phyloP scores from a whole-genome alignment of 371 early-diverging fungal genomes.

The Mucor piriformis region DNA sequence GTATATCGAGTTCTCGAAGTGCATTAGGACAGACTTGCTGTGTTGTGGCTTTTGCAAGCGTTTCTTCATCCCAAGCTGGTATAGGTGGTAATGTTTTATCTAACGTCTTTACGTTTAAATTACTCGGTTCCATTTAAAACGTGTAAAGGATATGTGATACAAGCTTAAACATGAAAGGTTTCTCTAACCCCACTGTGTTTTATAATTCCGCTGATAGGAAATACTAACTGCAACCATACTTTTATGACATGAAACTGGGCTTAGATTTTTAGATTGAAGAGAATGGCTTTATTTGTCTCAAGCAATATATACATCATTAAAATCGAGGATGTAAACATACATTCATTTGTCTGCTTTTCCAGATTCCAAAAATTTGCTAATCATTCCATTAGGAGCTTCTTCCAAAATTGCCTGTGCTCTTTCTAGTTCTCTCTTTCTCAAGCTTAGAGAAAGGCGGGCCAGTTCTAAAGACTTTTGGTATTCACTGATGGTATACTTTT shows the following conservation, averaged over 20 bases:
- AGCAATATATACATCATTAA: too few species aligned
- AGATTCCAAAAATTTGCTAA: too few species aligned
- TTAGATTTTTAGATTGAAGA: too few species aligned
- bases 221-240: too few species aligned
- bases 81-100: conserved; percentile 19
- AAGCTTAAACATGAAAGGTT: too few species aligned
- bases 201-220: too few species aligned
- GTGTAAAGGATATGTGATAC: background rate
- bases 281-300: background rate
- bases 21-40: conserved; percentile 4
- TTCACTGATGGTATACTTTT: conserved; percentile 1
- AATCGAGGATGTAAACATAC: too few species aligned
- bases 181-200: too few species aligned
- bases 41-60: background rate
- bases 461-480: conserved; percentile 3
- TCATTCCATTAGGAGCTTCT: background rate
- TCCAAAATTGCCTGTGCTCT: background rate
- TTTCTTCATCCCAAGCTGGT: conserved; percentile 19
- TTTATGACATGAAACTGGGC: background rate
- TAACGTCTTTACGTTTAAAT: background rate
- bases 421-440: conserved; percentile 14
- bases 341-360: too few species aligned
- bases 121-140: background rate
- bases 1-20: conserved; percentile 36
- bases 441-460: conserved; percentile 1